Percentiles rank a stretch among this genome's conserved stretches.
Evolutionary conservation across 2,329 filamentous ascomycete species (phyloP).

Genomic region (Fusarium caatingaense): DNA sequence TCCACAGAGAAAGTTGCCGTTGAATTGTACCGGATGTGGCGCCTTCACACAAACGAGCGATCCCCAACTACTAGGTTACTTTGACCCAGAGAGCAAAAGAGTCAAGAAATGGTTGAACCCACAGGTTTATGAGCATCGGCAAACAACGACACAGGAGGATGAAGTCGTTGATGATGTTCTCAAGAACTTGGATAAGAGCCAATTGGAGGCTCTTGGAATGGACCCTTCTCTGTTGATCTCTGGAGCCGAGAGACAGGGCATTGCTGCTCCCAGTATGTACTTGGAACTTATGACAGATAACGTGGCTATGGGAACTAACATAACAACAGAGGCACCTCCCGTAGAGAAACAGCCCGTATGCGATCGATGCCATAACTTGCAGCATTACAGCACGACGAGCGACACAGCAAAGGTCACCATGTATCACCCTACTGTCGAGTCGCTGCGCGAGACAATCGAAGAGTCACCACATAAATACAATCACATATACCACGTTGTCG

Average conservation of each 20-base stretch:
- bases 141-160: slow-evolving; percentile 53
- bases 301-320: slow-evolving; percentile 21
- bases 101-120: slow-evolving; percentile 60
- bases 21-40: slow-evolving; percentile 73
- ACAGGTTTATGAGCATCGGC: slow-evolving; percentile 23
- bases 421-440: slow-evolving; percentile 81
- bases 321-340: slow-evolving; percentile 14
- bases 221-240: slow-evolving; percentile 55
- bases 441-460: slow-evolving; percentile 83
- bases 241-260: slow-evolving; percentile 42
- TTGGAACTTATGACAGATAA: neutral
- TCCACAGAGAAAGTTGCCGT: slow-evolving; percentile 56
- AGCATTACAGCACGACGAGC: slow-evolving; percentile 76
- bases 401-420: slow-evolving; percentile 66
- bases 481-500: slow-evolving; percentile 93
- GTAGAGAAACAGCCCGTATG: slow-evolving; percentile 71
- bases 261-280: slow-evolving; percentile 33
- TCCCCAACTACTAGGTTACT: slow-evolving; percentile 67
- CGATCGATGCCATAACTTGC: slow-evolving; percentile 85
- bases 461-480: slow-evolving; percentile 92
- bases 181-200: slow-evolving; percentile 54
- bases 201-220: slow-evolving; percentile 60
- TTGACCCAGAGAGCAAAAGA: slow-evolving; percentile 62
- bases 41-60: slow-evolving; percentile 69
- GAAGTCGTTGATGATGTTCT: slow-evolving; percentile 61